Evolutionary conservation across 345 rosid species (phyloP).

Genomic region (Brassica cretica): DNA sequence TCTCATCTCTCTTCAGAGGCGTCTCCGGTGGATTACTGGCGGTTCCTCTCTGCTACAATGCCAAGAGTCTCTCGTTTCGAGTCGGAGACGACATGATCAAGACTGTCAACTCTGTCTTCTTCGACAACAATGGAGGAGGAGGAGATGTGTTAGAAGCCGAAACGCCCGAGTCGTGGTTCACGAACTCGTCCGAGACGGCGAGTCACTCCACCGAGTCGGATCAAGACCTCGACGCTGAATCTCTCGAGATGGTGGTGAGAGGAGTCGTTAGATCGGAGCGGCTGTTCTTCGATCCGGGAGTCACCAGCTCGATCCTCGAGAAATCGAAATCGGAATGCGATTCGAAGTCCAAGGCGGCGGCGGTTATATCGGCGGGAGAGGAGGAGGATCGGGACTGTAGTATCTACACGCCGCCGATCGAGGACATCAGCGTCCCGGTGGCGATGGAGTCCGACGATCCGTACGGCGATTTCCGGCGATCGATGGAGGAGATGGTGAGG

Average conservation of each 20-base stretch:
- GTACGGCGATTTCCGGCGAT: conserved; percentile 65
- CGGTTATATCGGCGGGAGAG: neutral
- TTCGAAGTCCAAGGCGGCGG: conserved; percentile 3
- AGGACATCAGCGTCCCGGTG: conserved; percentile 53
- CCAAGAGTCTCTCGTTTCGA: conserved; percentile 72
- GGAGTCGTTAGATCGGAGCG: conserved; percentile 68
- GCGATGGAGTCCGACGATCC: conserved; percentile 92
- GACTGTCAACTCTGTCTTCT: conserved; percentile 68
- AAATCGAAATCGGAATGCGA: conserved; percentile 27
- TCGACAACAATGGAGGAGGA: conserved; percentile 34
- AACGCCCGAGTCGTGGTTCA: conserved; percentile 41
- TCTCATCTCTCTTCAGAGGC: conserved; percentile 51
- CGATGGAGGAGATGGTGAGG: conserved; percentile 98
- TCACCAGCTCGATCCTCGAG: conserved; percentile 64
- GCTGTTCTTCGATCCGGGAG: conserved; percentile 76
- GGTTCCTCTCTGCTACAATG: conserved; percentile 73
- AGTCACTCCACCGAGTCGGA: conserved; percentile 44
- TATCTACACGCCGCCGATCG: conserved; percentile 31
- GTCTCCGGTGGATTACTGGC: conserved; percentile 40
- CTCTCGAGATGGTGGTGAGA: conserved; percentile 59
- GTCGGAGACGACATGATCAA: conserved; percentile 61
- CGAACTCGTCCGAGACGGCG: conserved; percentile 43
- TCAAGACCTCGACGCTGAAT: conserved; percentile 39
- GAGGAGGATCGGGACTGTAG: conserved; percentile 38
- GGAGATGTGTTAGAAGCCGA: conserved; percentile 3